Conservation (phyloP, 306 rosid species). For the Vigna hirtella region DNA sequence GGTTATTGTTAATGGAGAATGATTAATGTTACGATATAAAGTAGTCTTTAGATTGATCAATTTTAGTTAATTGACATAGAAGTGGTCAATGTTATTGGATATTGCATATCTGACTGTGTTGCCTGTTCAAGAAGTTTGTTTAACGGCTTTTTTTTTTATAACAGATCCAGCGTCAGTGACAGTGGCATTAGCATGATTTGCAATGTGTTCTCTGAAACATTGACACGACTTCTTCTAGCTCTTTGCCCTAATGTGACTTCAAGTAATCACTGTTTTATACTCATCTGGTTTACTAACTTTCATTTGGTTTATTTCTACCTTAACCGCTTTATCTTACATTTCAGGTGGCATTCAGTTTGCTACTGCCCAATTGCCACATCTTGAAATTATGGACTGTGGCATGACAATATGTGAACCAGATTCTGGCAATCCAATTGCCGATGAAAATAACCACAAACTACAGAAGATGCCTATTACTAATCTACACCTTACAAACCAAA, state of each 20-base stretch:
- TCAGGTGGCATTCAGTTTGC: slow-evolving; percentile 97
- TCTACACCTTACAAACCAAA: slow-evolving; percentile 70
- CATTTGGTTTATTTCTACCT: slow-evolving; percentile 24
- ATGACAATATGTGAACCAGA: slow-evolving; percentile 86
- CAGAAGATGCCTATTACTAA: slow-evolving; percentile 51
- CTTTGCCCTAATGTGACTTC: slow-evolving; percentile 95
- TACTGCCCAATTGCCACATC: slow-evolving; percentile 86
- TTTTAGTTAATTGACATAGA: too few relatives aligned
- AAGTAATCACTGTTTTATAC: slow-evolving; percentile 61
- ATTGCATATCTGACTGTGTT: background rate
- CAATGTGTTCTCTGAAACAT: slow-evolving; percentile 81
- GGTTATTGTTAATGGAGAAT: background rate
- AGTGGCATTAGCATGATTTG: slow-evolving; percentile 95
- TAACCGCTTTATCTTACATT: slow-evolving; percentile 33
- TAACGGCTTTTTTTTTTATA: slow-evolving; percentile 31
- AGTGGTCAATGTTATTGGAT: background rate
- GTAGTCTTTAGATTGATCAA: too few relatives aligned
- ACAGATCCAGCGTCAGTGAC: slow-evolving; percentile 94
- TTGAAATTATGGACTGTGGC: slow-evolving; percentile 99
- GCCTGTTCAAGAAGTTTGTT: background rate
- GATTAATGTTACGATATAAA: background rate
- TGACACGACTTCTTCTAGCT: slow-evolving; percentile 87
- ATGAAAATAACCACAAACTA: slow-evolving; percentile 45
- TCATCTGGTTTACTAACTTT: slow-evolving; percentile 26
- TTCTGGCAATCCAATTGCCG: slow-evolving; percentile 50